Evolutionary conservation across 164 flowering plant species (phyloP), one percentile per base, ranked within the genome.

Genomic region (Umbilicus rupestris): DNA sequence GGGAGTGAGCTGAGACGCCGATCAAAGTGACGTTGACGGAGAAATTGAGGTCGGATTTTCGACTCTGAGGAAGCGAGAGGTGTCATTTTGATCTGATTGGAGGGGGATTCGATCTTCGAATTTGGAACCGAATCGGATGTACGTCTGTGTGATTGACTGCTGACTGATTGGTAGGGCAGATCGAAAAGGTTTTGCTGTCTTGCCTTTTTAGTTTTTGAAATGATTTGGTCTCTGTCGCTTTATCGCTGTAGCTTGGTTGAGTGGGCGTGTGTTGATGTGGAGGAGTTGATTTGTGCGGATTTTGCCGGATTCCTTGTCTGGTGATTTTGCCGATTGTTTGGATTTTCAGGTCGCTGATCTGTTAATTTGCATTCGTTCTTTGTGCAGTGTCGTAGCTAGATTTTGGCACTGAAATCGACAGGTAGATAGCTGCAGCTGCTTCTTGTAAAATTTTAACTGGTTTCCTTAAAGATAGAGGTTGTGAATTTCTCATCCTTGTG

Each of bases 131-230:
- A 49, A n/a, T 49, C 55, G 55, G 35, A 52, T 52, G 33, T 14
- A 14, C 11, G 29, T 6, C 20, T 55, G 8, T 52, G 14, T 55
- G 60, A 50, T 50, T 50, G 28, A 50, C 2, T 49, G 14, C 22
- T 50, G 57, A n/a, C 29, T 50, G 28, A 50, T 22, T 55, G 60
- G 60, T 55, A 55, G 19, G 60, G 35, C 33, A 55, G 60, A 28
- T 55, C 60, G 19, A 28, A 41, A 55, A 55, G 60, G 60, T 55
- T 17, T 52, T 11, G 7, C 29, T 55, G 35, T 55, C 33, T 55
- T 4, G 16, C 19, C 7, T 52, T 49, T 20, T 9, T 10, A 26
- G 15, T 52, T 22, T 52, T 22, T 55, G 19, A 10, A 55, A 28
- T 28, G 15, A 55, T 17, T 55, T 55, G 28, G n/a, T 55, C 60